Evolutionary conservation across 805 yeast species (phyloP), one percentile per base, ranked within the genome.

Genomic region (Zygosaccharomyces bisporus): DNA sequence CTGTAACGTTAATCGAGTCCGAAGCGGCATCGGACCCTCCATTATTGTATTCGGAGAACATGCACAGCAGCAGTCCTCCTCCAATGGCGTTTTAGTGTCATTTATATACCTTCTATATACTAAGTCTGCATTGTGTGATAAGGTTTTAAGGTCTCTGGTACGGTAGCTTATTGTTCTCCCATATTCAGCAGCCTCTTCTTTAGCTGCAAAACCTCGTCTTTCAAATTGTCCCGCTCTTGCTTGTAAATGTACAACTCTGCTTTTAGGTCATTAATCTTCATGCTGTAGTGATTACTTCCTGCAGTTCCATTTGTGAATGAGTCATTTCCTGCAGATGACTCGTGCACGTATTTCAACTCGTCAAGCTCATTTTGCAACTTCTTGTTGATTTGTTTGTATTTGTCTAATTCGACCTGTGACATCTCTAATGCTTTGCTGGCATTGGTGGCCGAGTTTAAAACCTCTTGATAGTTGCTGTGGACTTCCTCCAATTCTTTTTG

Each of bases 151-250:
- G n/a, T n/a, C n/a, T n/a, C n/a, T n/a, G n/a, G n/a, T n/a, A n/a
- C n/a, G n/a, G n/a, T n/a, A n/a, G n/a, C n/a, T 40, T 35, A 44
- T 16, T 43, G 39, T 18, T 47, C 47, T 19, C 43, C 45, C 42
- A 47, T 29, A 12, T 29, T 42, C 12, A 60, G 63, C 47, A 83
- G 64, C 54, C 76, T 77, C 60, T 83, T 83, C 65, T 83, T 82
- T 59, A 83, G 67, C 0, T 70, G 55, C 24, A 78, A 60, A 12
- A 81, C 76, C 46, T 74, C 80, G 17, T 79, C 83, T 57, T 79
- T 82, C 61, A 86, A 69, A 54, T 81, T 84, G 58, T 88, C 93
- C 52, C 95, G 75, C 65, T 88, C 96, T 65, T 87, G 91, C 56
- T 80, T 81, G 52, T 83, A 75, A 44, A 88, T 84, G 56, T 76